Evolutionary conservation across 2,329 filamentous ascomycete species (phyloP).

Genomic region (Fusarium fracticaudum): DNA sequence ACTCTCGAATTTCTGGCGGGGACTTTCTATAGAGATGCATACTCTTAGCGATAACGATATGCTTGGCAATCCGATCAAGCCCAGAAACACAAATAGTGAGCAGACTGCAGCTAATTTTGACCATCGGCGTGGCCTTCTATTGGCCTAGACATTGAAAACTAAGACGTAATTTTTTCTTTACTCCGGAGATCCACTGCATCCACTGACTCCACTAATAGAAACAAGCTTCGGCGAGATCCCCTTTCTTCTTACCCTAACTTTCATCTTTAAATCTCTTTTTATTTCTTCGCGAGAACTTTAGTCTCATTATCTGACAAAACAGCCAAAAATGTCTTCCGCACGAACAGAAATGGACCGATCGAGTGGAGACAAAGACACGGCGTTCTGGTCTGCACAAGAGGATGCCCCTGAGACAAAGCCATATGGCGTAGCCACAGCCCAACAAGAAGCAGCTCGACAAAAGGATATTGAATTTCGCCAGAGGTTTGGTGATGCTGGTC

Average conservation of each 20-base stretch:
- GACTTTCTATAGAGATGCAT: not conserved
- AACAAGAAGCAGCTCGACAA: not conserved
- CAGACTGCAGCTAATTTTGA: not conserved
- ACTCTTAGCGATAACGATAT: not conserved
- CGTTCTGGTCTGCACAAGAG: not conserved
- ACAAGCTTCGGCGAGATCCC: not conserved
- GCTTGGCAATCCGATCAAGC: not conserved
- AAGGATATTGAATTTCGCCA: conserved; percentile 1
- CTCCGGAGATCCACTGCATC: not conserved
- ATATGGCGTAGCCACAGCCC: not conserved
- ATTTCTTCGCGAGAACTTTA: rapidly evolving
- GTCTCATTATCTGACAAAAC: rapidly evolving
- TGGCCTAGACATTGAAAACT: not conserved
- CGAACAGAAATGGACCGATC: not conserved
- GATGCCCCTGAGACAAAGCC: not conserved
- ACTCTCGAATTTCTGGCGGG: rapidly evolving
- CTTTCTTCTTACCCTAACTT: not conserved
- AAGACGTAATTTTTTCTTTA: not conserved
- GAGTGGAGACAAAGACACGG: not conserved
- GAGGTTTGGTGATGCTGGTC: conserved; percentile 4
- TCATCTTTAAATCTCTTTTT: not conserved
- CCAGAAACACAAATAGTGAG: not conserved
- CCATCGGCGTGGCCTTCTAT: not conserved
- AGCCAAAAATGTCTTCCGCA: rapidly evolving
- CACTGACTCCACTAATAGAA: not conserved